Evolutionary conservation across 345 rosid genomes (phyloP), one percentile per base, ranked within the genome.

Genomic region (Pistacia integerrima): DNA sequence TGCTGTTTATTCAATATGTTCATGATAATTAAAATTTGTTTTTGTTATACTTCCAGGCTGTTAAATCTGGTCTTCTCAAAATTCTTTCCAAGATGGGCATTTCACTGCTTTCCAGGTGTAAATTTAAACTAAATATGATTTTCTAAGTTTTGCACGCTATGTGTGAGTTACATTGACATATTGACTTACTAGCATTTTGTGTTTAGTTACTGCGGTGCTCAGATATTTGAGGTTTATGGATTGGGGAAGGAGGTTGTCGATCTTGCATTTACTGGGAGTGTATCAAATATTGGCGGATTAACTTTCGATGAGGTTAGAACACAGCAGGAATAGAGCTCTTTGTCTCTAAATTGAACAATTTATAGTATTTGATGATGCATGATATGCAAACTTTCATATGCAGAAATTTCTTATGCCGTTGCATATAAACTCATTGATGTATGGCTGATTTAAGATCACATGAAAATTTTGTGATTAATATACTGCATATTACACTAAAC

Each of bases 71-170:
- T 76, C 98, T 96, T 46, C 94, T 92, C 67, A 96, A 96, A 77
- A 96, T 96, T 76, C 91, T 96, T 72, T 96, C 99, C 17, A 96
- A 96, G 88, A 96, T 96, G 99, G 99, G 99, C 8, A 96, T 96
- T 81, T 96, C 98, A 60, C 85, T 96, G 85, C 97, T 96, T 80
- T 92, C 98, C 79, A 96, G 99, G 99, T 96, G 73, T 59, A 56
- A 67, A 63, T 74, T 82, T 51, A 73, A 33, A 76, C 46, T 11
- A 52, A 73, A 30, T 16, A 22, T 46, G 35, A 38, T 12, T 44
- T 79, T 65, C 36, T 70, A 76, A 28, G 25, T 66, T 64, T 64
- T 52, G 52, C 64, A 44, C 25, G 30, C n/a, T 51, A 36, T 36
- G 22, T 51, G 61, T n/a, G 30, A 20, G 17, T 63, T 64, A 65